These are phyloP conservation scores for Grosmannia clavigera DNA, from an alignment of 2,329 filamentous ascomycete species.

Conservation along the genomic window DNA sequence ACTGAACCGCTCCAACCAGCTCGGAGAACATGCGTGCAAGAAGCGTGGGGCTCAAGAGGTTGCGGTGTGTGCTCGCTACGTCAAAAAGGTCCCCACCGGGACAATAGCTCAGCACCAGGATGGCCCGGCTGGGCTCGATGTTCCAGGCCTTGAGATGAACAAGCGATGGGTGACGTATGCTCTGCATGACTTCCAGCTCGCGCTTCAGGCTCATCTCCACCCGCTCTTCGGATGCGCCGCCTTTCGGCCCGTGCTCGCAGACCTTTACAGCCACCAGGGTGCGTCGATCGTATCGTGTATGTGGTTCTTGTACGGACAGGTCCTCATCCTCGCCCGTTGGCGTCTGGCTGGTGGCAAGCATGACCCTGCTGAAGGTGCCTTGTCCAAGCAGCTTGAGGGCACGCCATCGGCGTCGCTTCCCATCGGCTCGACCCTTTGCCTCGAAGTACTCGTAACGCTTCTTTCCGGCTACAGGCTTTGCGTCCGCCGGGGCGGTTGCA, in stretches of 20 bases:
- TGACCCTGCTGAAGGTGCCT: constrained; percentile 90
- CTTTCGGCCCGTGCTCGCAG: constrained; percentile 86
- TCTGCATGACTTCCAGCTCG: constrained; percentile 87
- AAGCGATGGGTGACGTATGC: constrained; percentile 76
- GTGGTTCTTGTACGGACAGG: constrained; percentile 17
- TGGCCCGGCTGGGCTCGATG: constrained; percentile 67
- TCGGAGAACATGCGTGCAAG: constrained; percentile 83
- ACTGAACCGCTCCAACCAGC: constrained; percentile 70
- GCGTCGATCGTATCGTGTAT: constrained; percentile 45
- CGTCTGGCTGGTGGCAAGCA: constrained; percentile 74
- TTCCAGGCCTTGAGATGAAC: constrained; percentile 88
- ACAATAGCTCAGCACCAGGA: constrained; percentile 83
- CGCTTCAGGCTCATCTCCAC: constrained; percentile 89
- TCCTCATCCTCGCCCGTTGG: constrained; percentile 30
- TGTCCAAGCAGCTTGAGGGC: constrained; percentile 73
- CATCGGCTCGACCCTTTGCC: constrained; percentile 51
- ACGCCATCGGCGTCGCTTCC: constrained; percentile 65
- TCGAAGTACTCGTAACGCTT: constrained; percentile 52
- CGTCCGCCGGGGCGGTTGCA: constrained; percentile 29
- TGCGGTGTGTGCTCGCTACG: constrained; percentile 61
- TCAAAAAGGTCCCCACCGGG: constrained; percentile 93
- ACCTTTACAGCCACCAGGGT: constrained; percentile 90
- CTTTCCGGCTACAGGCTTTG: constrained; percentile 24
- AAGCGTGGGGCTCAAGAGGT: constrained; percentile 54
- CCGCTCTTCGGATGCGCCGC: constrained; percentile 83